Percentiles rank a stretch among this genome's conserved stretches.
Conservation (phyloP, 2,329 filamentous ascomycete species). For the Neofusicoccum umdonicola region DNA sequence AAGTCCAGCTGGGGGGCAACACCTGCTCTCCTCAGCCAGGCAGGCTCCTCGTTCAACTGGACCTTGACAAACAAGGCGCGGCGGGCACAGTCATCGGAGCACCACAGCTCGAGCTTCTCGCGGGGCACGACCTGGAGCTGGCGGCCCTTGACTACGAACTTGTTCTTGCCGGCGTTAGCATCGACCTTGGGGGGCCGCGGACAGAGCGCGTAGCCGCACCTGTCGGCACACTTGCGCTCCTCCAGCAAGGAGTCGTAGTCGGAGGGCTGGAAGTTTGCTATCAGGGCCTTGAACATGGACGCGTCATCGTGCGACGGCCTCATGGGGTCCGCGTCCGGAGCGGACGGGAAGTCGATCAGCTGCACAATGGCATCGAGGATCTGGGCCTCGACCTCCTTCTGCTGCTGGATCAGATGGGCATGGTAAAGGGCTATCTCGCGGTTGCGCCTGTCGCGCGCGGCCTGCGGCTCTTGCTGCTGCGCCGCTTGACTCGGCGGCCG, state of each 20-base stretch:
- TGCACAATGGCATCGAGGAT: slow-evolving; percentile 72
- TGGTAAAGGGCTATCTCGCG: slow-evolving; percentile 75
- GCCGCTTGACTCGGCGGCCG: slow-evolving; percentile 23
- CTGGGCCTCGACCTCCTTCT: slow-evolving; percentile 71
- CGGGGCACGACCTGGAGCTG: slow-evolving; percentile 65
- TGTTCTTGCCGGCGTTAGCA: slow-evolving; percentile 52
- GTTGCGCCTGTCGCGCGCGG: slow-evolving; percentile 39
- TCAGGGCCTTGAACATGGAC: slow-evolving; percentile 60
- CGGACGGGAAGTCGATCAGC: slow-evolving; percentile 64
- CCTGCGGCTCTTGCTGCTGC: slow-evolving; percentile 20
- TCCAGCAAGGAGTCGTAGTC: slow-evolving; percentile 88
- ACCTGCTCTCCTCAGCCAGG: slow-evolving; percentile 71
- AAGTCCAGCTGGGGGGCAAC: slow-evolving; percentile 38
- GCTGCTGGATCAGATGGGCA: slow-evolving; percentile 76
- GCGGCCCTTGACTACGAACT: slow-evolving; percentile 61
- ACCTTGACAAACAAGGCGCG: slow-evolving; percentile 83
- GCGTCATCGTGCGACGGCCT: slow-evolving; percentile 59
- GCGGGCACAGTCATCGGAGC: slow-evolving; percentile 73
- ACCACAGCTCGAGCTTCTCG: slow-evolving; percentile 81
- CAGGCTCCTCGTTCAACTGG: slow-evolving; percentile 80
- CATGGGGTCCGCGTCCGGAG: slow-evolving; percentile 50
- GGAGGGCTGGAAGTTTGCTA: slow-evolving; percentile 75
- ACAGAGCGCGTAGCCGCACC: slow-evolving; percentile 85
- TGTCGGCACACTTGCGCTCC: slow-evolving; percentile 79
- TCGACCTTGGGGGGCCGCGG: slow-evolving; percentile 58